Evolutionary conservation across 1,284 basidiomycete genomes (phyloP).

Genomic region (Puccinia coronata): DNA sequence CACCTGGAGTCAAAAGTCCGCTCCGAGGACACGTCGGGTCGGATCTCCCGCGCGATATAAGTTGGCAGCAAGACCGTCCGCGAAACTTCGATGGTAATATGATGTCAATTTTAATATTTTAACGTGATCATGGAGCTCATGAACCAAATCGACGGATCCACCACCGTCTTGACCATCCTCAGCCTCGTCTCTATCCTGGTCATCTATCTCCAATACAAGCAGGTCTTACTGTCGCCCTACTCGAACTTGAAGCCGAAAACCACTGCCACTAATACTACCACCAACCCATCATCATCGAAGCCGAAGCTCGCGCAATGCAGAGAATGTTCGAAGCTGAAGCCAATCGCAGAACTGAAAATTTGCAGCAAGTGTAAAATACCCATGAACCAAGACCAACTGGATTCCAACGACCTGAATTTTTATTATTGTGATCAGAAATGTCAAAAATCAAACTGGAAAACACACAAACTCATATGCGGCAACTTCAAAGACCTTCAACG

Average conservation of each 20-base stretch:
- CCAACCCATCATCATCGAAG: not conserved
- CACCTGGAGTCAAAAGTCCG: no score
- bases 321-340: slow-evolving; percentile 15
- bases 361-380: slow-evolving; percentile 30
- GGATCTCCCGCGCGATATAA: no score
- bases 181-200: slow-evolving; percentile 1
- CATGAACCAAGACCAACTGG: not conserved
- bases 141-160: not conserved
- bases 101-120: no score
- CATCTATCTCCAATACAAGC: slow-evolving; percentile 24
- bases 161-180: not conserved
- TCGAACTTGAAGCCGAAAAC: slow-evolving; percentile 1
- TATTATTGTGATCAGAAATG: slow-evolving; percentile 44
- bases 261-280: not conserved
- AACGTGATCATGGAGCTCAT: not conserved
- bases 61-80: no score
- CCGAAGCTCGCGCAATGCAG: not conserved
- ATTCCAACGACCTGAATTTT: not conserved
- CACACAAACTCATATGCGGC: slow-evolving; percentile 46
- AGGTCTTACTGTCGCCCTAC: slow-evolving; percentile 27
- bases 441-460: slow-evolving; percentile 36
- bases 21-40: no score
- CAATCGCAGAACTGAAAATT: slow-evolving; percentile 26
- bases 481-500: slow-evolving; percentile 29
- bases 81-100: no score